These are phyloP conservation scores for Nidularia sp. DNA, from an alignment of 768 basidiomycete species.

Conservation along the genomic window DNA sequence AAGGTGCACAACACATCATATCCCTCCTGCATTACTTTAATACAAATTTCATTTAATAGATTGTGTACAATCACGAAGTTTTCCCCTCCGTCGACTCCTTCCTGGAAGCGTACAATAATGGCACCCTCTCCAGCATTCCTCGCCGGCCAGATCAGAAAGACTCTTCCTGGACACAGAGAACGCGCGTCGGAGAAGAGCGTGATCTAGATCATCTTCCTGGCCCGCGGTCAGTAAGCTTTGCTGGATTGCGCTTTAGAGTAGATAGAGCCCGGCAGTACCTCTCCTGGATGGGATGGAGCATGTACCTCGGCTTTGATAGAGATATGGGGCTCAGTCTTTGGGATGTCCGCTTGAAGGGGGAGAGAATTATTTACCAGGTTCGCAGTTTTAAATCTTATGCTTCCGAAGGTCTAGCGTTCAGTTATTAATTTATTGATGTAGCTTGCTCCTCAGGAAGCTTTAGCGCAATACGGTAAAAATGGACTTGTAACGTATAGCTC, in stretches of 20 bases:
- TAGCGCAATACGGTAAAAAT: constrained; percentile 50
- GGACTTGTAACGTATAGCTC: background rate
- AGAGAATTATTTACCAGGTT: constrained; percentile 61
- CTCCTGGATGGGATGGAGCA: constrained; percentile 66
- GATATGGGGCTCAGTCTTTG: constrained; percentile 65
- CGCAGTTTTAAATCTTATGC: background rate
- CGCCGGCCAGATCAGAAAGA: constrained; percentile 24
- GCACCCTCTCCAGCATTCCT: constrained; percentile 41
- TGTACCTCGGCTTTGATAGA: constrained; percentile 59
- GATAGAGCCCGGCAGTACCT: constrained; percentile 48
- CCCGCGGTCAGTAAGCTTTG: constrained; percentile 59
- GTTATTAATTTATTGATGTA: constrained; percentile 11
- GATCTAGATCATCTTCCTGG: constrained; percentile 66
- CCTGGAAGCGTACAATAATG: constrained; percentile 47
- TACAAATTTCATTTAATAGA: constrained; percentile 15
- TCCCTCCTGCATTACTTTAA: background rate
- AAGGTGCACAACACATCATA: constrained; percentile 41
- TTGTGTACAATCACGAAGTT: constrained; percentile 59
- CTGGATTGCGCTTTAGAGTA: constrained; percentile 54
- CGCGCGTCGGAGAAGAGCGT: constrained; percentile 29
- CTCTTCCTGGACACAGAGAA: constrained; percentile 42
- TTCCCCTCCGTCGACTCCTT: constrained; percentile 47
- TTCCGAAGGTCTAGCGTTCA: background rate
- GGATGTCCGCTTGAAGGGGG: constrained; percentile 54
- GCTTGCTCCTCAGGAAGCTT: constrained; percentile 60